Evolutionary conservation across 805 yeast genomes (phyloP), one percentile per base, ranked within the genome.

Genomic region (Kluyveromyces siamensis): DNA sequence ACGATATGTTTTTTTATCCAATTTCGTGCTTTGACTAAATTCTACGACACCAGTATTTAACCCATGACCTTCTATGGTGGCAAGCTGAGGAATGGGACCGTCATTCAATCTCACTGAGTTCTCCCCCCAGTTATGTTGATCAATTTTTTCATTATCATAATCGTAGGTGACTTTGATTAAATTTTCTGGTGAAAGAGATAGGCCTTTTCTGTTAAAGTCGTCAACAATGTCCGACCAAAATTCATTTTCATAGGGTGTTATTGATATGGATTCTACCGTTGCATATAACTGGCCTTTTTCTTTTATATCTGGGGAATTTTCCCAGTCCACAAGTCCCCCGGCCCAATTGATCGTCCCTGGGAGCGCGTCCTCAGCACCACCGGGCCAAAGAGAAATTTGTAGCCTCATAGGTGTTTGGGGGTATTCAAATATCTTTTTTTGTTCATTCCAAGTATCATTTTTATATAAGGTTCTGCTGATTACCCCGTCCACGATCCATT

Each of bases 261-360:
- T 76, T 1, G 69, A 66, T 37, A 87, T 72, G 19, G 74, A 69
- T 57, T 79, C 70, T 33, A 91, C 65, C 48, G 74, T 72, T 8
- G 86, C 82, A 59, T 78, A 83, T 70, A 79, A 84, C 69, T 87
- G 87, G 8, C 96, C 96, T 42, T 79, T 75, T 50, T 83, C 69
- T 50, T 74, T 53, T 47, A 89, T 79, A 65, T 88, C 96, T 1
- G 74, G 69, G 6, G 90, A 74, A 63, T 56, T 59, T 14, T 84
- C 71, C 97, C 97, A 91, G 70, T 87, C 76, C 48, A 91, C 79
- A 9, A 53, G 68, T 62, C 97, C 98, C 60, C 96, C 96, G 17
- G 96, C 88, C 91, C 91, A 90, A 49, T 73, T 81, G 48, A 80
- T 73, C 2, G 91, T 84, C 63, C 91, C 91, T 9, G 68, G 63